Percentiles rank a stretch among this genome's conserved stretches.
phyloP scores from a whole-genome alignment of 139 green algal species.

The Volvox africanus region DNA sequence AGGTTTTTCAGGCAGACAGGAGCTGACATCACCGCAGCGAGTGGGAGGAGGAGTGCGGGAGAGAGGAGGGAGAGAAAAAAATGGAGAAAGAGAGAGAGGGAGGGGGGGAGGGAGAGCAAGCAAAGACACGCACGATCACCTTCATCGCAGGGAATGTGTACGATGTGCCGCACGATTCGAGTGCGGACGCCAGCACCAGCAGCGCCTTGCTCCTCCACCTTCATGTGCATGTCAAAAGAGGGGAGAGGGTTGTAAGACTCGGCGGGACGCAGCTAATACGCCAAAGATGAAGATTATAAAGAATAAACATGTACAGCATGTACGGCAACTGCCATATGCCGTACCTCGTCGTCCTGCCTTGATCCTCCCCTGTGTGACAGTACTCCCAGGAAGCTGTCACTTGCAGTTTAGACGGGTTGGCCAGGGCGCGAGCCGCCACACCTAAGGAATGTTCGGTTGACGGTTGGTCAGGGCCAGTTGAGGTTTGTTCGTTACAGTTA shows the following conservation, averaged over 20 bases:
- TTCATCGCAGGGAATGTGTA: constrained; percentile 34
- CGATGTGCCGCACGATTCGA: neutral
- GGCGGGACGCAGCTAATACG: too few relatives aligned
- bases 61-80: too few relatives aligned
- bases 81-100: too few relatives aligned
- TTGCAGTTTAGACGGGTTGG: constrained; percentile 44
- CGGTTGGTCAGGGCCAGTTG: too few relatives aligned
- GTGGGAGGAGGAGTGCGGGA: too few relatives aligned
- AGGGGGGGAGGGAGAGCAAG: neutral
- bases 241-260: neutral
- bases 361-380: constrained; percentile 46
- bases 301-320: neutral
- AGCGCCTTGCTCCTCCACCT: constrained; percentile 39
- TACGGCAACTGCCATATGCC: neutral
- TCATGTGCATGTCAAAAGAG: too few relatives aligned
- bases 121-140: neutral
- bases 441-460: too few relatives aligned
- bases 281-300: neutral
- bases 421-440: constrained; percentile 13
- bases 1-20: too few relatives aligned
- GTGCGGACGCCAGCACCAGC: constrained; percentile 31
- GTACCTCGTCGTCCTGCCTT: constrained; percentile 27
- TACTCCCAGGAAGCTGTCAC: constrained; percentile 43
- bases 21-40: too few relatives aligned
- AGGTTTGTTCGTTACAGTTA: too few relatives aligned